Base-by-base conservation (phyloP, 176 grass and related monocot species). In the Otatea glauca region DNA sequence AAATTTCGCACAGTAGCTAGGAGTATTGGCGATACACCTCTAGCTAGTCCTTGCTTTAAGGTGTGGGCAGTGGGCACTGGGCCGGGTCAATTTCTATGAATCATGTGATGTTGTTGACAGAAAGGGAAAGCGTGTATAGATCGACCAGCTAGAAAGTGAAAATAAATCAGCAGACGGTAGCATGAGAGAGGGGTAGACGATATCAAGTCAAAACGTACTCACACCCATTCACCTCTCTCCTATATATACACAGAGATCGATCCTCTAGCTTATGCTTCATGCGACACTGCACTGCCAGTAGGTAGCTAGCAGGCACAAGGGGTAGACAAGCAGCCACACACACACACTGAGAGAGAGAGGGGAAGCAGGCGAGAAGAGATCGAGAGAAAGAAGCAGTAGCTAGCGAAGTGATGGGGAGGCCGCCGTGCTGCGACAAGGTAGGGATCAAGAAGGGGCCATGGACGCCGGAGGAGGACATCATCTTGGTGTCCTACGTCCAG, bases 401-500 rank as follows among this genome's bases (percentile, higher is more conserved):
- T 15, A 49, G 51, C 16, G 51, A 54, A 20, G 51, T 20, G 63
- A 97, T 97, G 91, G 91, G 89, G 6, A 92, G 94, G 65, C 87
- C 82, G 86, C 94, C 94, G 69, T 97, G 94, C 83, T 97, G 94
- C 81, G 91, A 97, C 80, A 97, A 88, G 58, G 78, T 76, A 18
- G 89, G 91, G 32, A 74, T 92, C 59, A 97, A 97, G 87, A 97
- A 94, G 74, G 94, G 94, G 27, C 94, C 92, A 29, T 97, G 94
- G 94, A 94, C 94, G 53, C 94, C 94, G 37, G 94, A 94, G 84
- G 94, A 97, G 81, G 94, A 97, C 79, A 90, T 92, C 75, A 79
- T 94, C 84, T 87, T 97, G 66, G 92, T 97, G 39, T 94, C 94
- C 73, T 97, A 97, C 82, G 77, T 94, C 80, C 94, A 97, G 86